phyloP scores from a whole-genome alignment of 106 monocot genomes.

The Triglochin maritima region DNA sequence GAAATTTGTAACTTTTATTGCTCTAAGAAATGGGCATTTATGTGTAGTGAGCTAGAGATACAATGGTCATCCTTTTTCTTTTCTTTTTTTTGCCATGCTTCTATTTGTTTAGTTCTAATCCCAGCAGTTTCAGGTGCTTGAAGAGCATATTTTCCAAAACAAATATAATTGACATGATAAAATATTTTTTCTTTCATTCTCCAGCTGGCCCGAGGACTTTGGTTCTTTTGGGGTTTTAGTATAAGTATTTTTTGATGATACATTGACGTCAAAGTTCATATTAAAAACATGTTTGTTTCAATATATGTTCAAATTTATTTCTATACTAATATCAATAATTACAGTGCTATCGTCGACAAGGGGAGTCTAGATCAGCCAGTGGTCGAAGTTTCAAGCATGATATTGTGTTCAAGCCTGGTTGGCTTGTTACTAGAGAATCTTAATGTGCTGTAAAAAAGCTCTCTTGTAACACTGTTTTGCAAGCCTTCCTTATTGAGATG shows the following conservation, averaged over 20 bases:
- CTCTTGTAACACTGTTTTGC: not conserved
- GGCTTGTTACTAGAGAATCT: conserved; percentile 71
- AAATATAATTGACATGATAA: too few species aligned
- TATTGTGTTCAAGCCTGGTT: conserved; percentile 66
- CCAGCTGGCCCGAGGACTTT: too few species aligned
- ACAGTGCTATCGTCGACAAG: conserved; percentile 83
- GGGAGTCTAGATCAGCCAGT: conserved; percentile 65
- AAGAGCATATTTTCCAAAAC: too few species aligned
- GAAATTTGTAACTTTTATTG: too few species aligned
- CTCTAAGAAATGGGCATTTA: too few species aligned
- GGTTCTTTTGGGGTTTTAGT: not conserved
- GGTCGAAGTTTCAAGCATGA: conserved; percentile 59
- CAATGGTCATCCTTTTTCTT: too few species aligned
- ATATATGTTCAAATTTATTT: not conserved
- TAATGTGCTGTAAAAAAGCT: not conserved
- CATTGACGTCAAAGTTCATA: not conserved
- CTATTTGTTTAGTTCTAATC: too few species aligned
- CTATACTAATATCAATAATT: not conserved
- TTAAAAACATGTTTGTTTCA: not conserved
- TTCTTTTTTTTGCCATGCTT: too few species aligned
- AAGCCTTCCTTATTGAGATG: too few species aligned
- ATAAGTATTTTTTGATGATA: not conserved
- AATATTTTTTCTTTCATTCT: too few species aligned
- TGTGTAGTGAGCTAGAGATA: too few species aligned
- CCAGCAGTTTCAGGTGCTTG: too few species aligned